Base-by-base conservation (phyloP, 768 basidiomycete genomes). In the Terana coerulea region DNA sequence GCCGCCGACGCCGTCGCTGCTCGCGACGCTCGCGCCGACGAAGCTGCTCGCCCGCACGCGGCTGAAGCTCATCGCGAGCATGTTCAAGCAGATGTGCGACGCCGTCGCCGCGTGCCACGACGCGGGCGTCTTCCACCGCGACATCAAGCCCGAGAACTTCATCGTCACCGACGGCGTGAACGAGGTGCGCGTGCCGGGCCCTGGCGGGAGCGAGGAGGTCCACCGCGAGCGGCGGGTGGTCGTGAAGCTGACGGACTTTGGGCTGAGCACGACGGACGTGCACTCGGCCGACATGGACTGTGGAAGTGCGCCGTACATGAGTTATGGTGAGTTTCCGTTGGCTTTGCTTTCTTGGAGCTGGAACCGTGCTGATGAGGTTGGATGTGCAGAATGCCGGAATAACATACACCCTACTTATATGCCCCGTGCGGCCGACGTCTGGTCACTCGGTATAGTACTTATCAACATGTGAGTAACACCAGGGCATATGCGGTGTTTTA, bases 71-170 rank as follows among this genome's bases (percentile, higher is more conserved):
- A 93, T 99, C 63, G 84, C 94, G 3, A 87, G 90, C 65, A 99
- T 99, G 95, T 98, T 99, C 69, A 75, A 83, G 17, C 97, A 98
- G 72, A 99, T 99, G 95, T 98, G 95, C 65, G 91, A 95, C 57
- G 95, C 95, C 37, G 95, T 99, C 11, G 91, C 91, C 3, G 83
- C 88, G 5, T 98, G 95, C 70, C 95, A 99, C 65, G 85, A 85
- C 15, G 83, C 86, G 55, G 86, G 86, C 31, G 89, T 99, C 55
- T 92, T 86, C 65, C 95, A 99, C 66, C 84, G 95, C 54, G 95
- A 99, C 69, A 98, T 99, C 79, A 99, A 99, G 73, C 95, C 95
- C 0, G 95, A 98, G 75, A 98, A 98, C 72, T 94, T 95, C 62
- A 95, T 95, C 66, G 91, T 95, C 62, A 93, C 91, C 0, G 91